Conservation (phyloP, 345 rosid genomes). For the Euphorbia tirucalli region DNA sequence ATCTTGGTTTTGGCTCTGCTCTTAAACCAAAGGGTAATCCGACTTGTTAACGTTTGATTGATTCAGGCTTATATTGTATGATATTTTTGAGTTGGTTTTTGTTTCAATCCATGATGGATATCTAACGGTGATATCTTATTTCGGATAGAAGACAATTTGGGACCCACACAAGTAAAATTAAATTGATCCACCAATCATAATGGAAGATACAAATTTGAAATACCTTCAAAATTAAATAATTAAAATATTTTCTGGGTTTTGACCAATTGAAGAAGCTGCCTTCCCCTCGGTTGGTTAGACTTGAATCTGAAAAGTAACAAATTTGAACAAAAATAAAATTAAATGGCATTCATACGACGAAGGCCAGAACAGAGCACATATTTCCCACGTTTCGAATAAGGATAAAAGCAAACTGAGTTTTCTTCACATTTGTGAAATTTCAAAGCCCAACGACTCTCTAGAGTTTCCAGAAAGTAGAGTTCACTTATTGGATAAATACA, state of each 20-base stretch:
- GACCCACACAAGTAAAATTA: not conserved
- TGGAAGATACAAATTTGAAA: not conserved
- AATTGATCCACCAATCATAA: conserved; percentile 13
- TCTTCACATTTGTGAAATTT: conserved; percentile 7
- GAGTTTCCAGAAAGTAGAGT: not conserved
- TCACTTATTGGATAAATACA: not conserved
- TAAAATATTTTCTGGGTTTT: not conserved
- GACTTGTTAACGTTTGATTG: not conserved
- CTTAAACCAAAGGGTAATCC: not conserved
- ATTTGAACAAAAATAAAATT: no score
- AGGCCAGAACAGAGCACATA: not conserved
- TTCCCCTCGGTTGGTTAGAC: not conserved
- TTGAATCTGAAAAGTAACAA: not conserved
- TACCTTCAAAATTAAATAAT: not conserved
- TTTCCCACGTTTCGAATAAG: not conserved
- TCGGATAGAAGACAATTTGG: not conserved
- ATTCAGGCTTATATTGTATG: no score
- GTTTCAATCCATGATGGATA: not conserved
- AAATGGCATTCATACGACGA: no score
- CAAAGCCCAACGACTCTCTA: not conserved
- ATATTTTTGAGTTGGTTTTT: conserved; percentile 1
- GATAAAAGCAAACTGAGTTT: not conserved
- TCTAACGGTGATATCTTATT: not conserved
- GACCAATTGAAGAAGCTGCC: not conserved
- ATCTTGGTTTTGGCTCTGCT: not conserved